These are phyloP conservation scores for Parmelia sp. DNA, from an alignment of 495 filamentous ascomycete genomes.

Conservation along the genomic window DNA sequence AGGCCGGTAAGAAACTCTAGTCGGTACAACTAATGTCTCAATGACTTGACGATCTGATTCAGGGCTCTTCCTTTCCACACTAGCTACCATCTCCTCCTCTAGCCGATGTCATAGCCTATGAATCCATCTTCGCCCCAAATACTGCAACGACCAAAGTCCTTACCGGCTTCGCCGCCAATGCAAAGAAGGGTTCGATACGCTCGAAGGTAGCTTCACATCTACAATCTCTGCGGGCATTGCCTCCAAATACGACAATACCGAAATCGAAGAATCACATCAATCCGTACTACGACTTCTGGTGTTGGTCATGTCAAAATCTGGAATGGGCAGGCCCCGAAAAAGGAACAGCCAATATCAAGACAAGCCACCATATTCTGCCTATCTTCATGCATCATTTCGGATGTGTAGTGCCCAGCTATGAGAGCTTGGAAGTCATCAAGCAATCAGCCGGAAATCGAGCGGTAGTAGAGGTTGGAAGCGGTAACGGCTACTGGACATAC, in stretches of 20 bases:
- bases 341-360: conserved; percentile 32
- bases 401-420: conserved; percentile 53
- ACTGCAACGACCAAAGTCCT: conserved; percentile 47
- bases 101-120: conserved; percentile 51
- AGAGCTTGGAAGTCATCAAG: conserved; percentile 45
- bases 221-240: conserved; percentile 32
- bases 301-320: conserved; percentile 41
- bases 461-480: conserved; percentile 51
- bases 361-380: conserved; percentile 51
- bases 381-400: conserved; percentile 65
- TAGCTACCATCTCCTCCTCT: conserved; percentile 41
- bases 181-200: conserved; percentile 51
- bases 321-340: conserved; percentile 49
- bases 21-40: conserved; percentile 17
- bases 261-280: conserved; percentile 42
- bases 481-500: conserved; percentile 59
- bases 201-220: conserved; percentile 45
- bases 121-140: conserved; percentile 48
- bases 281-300: conserved; percentile 53
- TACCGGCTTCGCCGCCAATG: conserved; percentile 48
- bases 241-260: conserved; percentile 32
- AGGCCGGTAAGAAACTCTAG: conserved; percentile 26
- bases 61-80: conserved; percentile 12
- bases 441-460: conserved; percentile 35
- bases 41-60: conserved; percentile 18